phyloP scores from a whole-genome alignment of 208 protist genomes.

The Strigomonas culicis region DNA sequence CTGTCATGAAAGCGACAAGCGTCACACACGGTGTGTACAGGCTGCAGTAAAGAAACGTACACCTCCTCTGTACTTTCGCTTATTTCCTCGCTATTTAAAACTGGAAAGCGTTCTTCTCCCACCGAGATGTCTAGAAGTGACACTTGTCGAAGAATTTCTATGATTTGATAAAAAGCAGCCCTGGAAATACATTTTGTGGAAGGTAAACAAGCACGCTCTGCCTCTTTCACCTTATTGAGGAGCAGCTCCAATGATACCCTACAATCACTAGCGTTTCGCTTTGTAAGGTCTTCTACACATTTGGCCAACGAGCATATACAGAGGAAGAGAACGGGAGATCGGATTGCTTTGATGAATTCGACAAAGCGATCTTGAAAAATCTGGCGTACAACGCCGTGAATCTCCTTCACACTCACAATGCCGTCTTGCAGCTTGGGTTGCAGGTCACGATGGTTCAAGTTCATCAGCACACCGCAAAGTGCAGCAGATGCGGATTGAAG shows the following conservation, averaged over 20 bases:
- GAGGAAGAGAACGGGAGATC: constrained; percentile 64
- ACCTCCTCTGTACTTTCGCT: constrained; percentile 64
- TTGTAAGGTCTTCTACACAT: constrained; percentile 60
- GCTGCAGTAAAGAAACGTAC: constrained; percentile 68
- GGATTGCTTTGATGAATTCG: constrained; percentile 78
- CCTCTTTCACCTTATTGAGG: not conserved
- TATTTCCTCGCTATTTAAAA: constrained; percentile 37
- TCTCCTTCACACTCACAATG: constrained; percentile 64
- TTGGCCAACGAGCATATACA: constrained; percentile 58
- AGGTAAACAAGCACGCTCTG: too few relatives aligned
- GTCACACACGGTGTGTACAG: constrained; percentile 78
- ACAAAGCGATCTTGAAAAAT: constrained; percentile 89
- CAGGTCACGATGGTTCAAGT: constrained; percentile 21
- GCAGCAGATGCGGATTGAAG: constrained; percentile 82
- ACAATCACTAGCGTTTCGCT: not conserved
- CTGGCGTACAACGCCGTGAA: constrained; percentile 76
- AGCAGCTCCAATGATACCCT: not conserved
- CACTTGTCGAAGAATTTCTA: constrained; percentile 75
- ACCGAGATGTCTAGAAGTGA: constrained; percentile 78
- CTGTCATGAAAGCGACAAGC: constrained; percentile 59
- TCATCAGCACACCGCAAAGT: constrained; percentile 78
- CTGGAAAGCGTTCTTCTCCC: constrained; percentile 70
- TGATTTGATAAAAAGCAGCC: constrained; percentile 47
- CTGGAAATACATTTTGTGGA: constrained; percentile 11
- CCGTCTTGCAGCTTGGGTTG: constrained; percentile 30